Conservation (phyloP, 352 stramenopile species). For the Saprolegnia parasitica region DNA sequence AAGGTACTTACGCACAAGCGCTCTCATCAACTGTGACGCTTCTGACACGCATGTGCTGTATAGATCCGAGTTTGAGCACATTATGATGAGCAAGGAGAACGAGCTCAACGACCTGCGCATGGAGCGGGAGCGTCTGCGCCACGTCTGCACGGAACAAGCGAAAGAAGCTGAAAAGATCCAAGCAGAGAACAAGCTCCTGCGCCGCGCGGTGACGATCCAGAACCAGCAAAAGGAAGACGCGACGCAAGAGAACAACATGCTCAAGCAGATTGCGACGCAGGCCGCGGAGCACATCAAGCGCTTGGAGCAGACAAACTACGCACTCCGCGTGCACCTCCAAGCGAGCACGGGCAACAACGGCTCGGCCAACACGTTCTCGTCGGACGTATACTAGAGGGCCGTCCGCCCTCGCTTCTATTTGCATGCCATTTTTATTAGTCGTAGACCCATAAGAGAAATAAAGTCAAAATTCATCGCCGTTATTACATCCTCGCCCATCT, state of each 20-base stretch:
- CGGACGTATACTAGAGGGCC: conserved; percentile 24
- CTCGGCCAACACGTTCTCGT: conserved; percentile 14
- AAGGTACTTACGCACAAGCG: too few species aligned
- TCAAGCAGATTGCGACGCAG: conserved; percentile 69
- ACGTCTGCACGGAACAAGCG: conserved; percentile 11
- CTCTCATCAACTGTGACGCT: too few species aligned
- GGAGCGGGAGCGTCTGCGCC: conserved; percentile 42
- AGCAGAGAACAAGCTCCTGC: conserved; percentile 79
- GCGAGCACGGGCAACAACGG: conserved; percentile 48
- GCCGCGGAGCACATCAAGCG: conserved; percentile 82
- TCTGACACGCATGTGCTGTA: conserved; percentile 12
- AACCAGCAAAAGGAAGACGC: conserved; percentile 84
- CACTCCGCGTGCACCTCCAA: conserved; percentile 77
- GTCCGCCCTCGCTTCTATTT: conserved; percentile 1
- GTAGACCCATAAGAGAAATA: conserved; percentile 2
- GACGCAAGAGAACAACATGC: conserved; percentile 60
- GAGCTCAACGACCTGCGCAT: conserved; percentile 60
- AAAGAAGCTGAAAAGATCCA: conserved; percentile 58
- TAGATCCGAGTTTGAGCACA: conserved; percentile 73
- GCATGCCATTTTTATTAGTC: conserved; percentile 21
- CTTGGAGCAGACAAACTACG: conserved; percentile 84
- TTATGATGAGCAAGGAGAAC: conserved; percentile 72
- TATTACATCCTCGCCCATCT: background rate
- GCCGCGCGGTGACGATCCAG: conserved; percentile 80
- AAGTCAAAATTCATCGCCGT: conserved; percentile 12